Percentiles rank a stretch among this genome's conserved stretches.
Conservation (phyloP, 495 filamentous ascomycete species). For the Penicillium nucicola region DNA sequence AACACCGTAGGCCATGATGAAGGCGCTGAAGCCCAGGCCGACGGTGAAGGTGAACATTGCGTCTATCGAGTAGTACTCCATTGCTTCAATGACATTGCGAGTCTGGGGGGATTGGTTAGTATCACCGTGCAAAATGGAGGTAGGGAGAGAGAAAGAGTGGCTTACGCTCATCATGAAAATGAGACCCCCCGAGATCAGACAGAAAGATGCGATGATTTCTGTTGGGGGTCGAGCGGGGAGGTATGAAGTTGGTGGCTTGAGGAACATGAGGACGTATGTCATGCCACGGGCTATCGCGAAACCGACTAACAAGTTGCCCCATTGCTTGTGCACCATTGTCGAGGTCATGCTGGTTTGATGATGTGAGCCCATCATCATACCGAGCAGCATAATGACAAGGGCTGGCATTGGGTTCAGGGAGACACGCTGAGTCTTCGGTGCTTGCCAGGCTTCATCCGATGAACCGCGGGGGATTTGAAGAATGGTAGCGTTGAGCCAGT, state of each 20-base stretch:
- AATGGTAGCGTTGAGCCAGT: conserved; percentile 66
- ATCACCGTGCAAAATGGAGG: not conserved
- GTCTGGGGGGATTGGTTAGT: conserved; percentile 39
- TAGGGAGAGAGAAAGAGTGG: conserved; percentile 5
- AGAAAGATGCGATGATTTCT: conserved; percentile 82
- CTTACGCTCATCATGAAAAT: conserved; percentile 92
- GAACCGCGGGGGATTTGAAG: conserved; percentile 40
- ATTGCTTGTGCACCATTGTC: conserved; percentile 91
- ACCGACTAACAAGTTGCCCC: conserved; percentile 83
- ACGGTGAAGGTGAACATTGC: conserved; percentile 96
- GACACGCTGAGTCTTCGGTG: conserved; percentile 66
- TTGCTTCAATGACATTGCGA: conserved; percentile 68
- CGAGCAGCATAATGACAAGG: conserved; percentile 79
- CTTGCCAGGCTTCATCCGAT: conserved; percentile 48
- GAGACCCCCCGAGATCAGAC: conserved; percentile 79
- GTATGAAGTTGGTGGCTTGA: conserved; percentile 79
- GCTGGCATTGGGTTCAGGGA: conserved; percentile 89
- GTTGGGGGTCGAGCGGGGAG: conserved; percentile 89
- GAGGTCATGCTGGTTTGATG: conserved; percentile 81
- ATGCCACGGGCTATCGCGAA: conserved; percentile 73
- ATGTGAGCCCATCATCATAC: conserved; percentile 93
- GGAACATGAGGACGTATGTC: conserved; percentile 77
- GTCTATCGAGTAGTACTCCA: conserved; percentile 67
- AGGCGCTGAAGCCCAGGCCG: conserved; percentile 74
- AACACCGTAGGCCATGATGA: conserved; percentile 84